These are phyloP conservation scores for Gypsophila paniculata DNA, from an alignment of 179 eudicot species.

Conservation along the genomic window DNA sequence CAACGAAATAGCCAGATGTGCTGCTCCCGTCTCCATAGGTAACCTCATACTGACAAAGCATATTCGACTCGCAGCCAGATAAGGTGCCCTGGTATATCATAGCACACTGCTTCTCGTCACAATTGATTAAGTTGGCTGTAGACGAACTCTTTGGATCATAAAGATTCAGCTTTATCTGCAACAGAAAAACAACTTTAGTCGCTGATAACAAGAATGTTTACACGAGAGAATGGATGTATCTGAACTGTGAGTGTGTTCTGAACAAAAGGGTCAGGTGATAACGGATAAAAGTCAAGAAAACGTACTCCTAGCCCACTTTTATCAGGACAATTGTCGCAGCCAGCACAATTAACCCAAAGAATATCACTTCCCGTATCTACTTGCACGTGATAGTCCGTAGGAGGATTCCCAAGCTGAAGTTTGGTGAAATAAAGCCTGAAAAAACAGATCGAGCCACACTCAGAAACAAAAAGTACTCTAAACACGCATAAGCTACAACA, in stretches of 20 bases:
- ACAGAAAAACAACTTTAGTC: constrained; percentile 17
- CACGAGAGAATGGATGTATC: neutral
- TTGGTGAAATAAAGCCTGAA: constrained; percentile 74
- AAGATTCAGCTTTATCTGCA: constrained; percentile 55
- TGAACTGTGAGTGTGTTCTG: constrained; percentile 7
- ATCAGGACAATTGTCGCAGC: constrained; percentile 66
- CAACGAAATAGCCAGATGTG: constrained; percentile 69
- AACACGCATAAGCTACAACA: too few relatives aligned
- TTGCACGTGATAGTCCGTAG: constrained; percentile 69
- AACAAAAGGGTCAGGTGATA: constrained; percentile 24
- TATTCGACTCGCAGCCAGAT: constrained; percentile 45
- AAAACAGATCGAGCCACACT: constrained; percentile 14
- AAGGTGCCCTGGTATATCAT: constrained; percentile 43
- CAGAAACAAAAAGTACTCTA: neutral
- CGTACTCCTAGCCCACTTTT: constrained; percentile 72
- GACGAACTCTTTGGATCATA: constrained; percentile 63
- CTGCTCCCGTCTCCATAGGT: constrained; percentile 83
- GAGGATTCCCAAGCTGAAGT: constrained; percentile 71
- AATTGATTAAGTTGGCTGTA: constrained; percentile 41
- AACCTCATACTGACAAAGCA: constrained; percentile 53
- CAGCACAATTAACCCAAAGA: constrained; percentile 83
- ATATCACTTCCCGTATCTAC: constrained; percentile 96
- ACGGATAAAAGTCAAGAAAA: constrained; percentile 25
- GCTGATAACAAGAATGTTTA: neutral
- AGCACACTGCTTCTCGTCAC: constrained; percentile 59